phyloP scores from a whole-genome alignment of 306 rosid species.

The Alnus rubra region DNA sequence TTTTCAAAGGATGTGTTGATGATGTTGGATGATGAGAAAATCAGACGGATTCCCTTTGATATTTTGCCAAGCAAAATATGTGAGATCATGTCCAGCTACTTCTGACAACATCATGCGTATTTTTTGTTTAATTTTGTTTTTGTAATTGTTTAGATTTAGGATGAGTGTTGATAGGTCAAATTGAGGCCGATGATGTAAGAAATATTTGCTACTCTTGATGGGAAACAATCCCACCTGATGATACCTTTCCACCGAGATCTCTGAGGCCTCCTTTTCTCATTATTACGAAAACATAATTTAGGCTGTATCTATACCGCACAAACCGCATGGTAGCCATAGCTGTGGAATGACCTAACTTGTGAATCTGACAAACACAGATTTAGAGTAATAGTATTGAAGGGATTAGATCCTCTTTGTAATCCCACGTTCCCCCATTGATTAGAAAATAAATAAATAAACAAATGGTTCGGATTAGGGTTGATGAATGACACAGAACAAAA shows the following conservation, averaged over 20 bases:
- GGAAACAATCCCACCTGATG: not conserved
- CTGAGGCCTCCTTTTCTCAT: not conserved
- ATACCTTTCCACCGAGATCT: slow-evolving; percentile 2
- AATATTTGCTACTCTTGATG: slow-evolving; percentile 11
- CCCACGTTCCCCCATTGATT: too few species aligned
- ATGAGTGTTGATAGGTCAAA: not conserved
- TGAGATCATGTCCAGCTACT: slow-evolving; percentile 3
- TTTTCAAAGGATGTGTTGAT: not conserved
- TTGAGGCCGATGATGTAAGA: not conserved
- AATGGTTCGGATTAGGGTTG: too few species aligned
- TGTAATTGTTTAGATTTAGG: not conserved
- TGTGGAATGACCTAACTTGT: too few species aligned
- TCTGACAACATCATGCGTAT: not conserved
- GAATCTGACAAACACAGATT: too few species aligned
- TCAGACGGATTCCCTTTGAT: slow-evolving; percentile 15
- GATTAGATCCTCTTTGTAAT: too few species aligned
- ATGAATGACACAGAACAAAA: too few species aligned
- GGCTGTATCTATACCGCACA: too few species aligned
- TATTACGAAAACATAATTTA: too few species aligned
- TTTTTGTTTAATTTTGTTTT: not conserved
- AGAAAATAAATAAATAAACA: too few species aligned
- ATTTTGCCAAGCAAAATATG: not conserved
- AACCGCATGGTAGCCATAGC: too few species aligned
- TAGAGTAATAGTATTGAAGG: too few species aligned
- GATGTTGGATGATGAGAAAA: slow-evolving; percentile 15